A percentile compares a stretch with the other conserved stretches of the same genome.
Conservation (phyloP, 1,284 basidiomycete species). For the Pseudozyma pruni region DNA sequence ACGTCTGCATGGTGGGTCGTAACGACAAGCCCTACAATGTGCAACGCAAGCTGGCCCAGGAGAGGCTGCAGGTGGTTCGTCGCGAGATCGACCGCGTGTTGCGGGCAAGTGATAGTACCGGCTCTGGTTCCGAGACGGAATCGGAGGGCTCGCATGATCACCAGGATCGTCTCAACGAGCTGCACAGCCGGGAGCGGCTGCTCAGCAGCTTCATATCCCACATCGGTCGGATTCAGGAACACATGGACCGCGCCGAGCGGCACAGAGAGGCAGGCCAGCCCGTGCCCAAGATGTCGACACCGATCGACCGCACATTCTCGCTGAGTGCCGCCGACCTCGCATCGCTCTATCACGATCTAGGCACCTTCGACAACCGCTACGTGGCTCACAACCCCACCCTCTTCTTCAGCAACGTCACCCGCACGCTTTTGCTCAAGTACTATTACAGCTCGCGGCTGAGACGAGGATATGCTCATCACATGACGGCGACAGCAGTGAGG, state of each 20-base stretch:
- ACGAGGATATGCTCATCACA: conserved; percentile 83
- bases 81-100: conserved; percentile 62
- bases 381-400: conserved; percentile 88
- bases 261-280: conserved; percentile 26
- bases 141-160: conserved; percentile 17
- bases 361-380: conserved; percentile 87
- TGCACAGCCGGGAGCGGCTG: conserved; percentile 68
- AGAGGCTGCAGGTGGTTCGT: conserved; percentile 69
- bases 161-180: conserved; percentile 35
- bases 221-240: conserved; percentile 66
- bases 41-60: conserved; percentile 76
- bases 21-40: conserved; percentile 74
- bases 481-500: conserved; percentile 75
- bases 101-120: conserved; percentile 12
- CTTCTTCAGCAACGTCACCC: conserved; percentile 80
- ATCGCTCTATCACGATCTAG: conserved; percentile 77
- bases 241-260: conserved; percentile 33
- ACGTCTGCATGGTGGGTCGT: conserved; percentile 77
- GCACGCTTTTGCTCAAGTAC: conserved; percentile 88
- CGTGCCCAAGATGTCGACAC: conserved; percentile 10
- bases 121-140: conserved; percentile 6
- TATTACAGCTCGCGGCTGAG: conserved; percentile 83
- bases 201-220: conserved; percentile 75
- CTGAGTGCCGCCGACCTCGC: conserved; percentile 28
- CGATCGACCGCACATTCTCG: conserved; percentile 27